phyloP scores from a whole-genome alignment of 1,284 basidiomycete genomes.

The Sporisorium graminicola region DNA sequence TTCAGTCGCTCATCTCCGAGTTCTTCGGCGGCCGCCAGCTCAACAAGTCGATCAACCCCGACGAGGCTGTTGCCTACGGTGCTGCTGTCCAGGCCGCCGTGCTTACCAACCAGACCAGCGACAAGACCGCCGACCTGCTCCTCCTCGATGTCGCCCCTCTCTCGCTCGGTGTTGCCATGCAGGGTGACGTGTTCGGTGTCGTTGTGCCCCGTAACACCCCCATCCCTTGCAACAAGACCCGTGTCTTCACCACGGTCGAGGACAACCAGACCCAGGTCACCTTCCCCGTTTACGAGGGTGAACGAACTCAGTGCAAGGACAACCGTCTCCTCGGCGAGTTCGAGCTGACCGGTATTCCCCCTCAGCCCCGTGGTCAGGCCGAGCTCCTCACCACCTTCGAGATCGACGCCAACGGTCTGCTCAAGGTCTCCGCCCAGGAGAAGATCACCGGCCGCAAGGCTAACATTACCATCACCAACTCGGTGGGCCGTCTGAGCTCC shows the following conservation, averaged over 20 bases:
- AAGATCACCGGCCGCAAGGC: constrained; percentile 69
- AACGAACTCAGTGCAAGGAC: constrained; percentile 70
- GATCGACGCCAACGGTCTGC: constrained; percentile 69
- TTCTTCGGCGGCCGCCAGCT: constrained; percentile 96
- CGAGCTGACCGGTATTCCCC: constrained; percentile 69
- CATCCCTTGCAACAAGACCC: constrained; percentile 69
- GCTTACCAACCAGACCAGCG: constrained; percentile 69
- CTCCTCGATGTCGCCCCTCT: constrained; percentile 69
- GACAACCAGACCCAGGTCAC: constrained; percentile 70
- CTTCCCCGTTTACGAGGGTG: constrained; percentile 70
- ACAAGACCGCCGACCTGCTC: constrained; percentile 70
- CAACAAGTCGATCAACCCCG: constrained; percentile 86
- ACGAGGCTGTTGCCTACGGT: constrained; percentile 72
- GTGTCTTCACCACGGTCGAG: constrained; percentile 69
- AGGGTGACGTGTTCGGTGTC: constrained; percentile 69
- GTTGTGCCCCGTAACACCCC: constrained; percentile 70
- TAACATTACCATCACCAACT: constrained; percentile 70
- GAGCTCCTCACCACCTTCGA: constrained; percentile 69
- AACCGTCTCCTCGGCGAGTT: constrained; percentile 70
- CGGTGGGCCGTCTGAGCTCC: constrained; percentile 66
- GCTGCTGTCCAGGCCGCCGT: constrained; percentile 70
- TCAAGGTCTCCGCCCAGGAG: constrained; percentile 68
- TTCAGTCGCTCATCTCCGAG: constrained; percentile 97
- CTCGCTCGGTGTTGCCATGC: constrained; percentile 70
- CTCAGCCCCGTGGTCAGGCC: constrained; percentile 69